Evolutionary conservation across 495 filamentous ascomycete genomes (phyloP), one percentile per base, ranked within the genome.

Genomic region (Entonaema liquescens): DNA sequence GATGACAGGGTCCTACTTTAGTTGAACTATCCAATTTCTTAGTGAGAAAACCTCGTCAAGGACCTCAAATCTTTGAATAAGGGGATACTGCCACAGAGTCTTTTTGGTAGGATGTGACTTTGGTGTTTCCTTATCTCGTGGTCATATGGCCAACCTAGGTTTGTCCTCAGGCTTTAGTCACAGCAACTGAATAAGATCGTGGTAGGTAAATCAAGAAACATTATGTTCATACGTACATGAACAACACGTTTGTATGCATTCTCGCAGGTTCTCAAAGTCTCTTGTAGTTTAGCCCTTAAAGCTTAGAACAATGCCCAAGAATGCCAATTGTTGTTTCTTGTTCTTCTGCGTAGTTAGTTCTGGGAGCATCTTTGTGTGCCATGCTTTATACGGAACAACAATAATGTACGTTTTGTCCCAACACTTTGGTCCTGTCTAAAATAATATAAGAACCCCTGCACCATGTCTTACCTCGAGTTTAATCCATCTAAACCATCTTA

Each of bases 301-400:
- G 0, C 2, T 8, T 13, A 13, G 12, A 29, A 53, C 25, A 53
- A 53, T 53, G 26, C 23, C 49, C 12, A 29, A 6, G 5, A 0
- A 53, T 17, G 25, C 2, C 25, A 28, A 5, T 13, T 2, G 15
- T 47, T 47, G 7, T 12, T 8, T 13, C 49, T 53, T 9, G 23
- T 53, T 53, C 5, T 4, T 6, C 23, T 28, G 21, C 49, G 19
- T 47, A 47, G 9, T 19, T 12, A 53, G 5, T 53, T 29, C 26
- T 5, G 15, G 49, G 15, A 29, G 13, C 2, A 13, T 28, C 49
- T 53, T 53, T 53, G 49, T 53, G 2, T 12, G 1, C 23, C 7
- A 15, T 26, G 29, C 25, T 61, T 72, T 60, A 49, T 60, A 44
- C 63, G 64, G 28, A 44, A 62, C 59, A 44, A 67, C 64, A 21